These are phyloP conservation scores for Salix exigua DNA, from an alignment of 345 rosid species.

Conservation along the genomic window DNA sequence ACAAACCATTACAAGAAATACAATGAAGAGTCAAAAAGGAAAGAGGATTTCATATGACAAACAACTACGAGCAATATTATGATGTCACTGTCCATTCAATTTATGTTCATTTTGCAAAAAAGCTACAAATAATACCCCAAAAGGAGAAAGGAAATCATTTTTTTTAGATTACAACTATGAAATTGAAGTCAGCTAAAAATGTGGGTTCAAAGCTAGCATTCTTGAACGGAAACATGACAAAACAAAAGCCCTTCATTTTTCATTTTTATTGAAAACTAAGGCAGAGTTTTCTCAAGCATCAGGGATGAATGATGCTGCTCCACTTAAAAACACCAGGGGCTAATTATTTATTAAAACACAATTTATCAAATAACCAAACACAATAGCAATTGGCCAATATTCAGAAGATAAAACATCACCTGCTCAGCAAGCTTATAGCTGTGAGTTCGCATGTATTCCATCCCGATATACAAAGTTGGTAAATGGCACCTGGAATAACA, in stretches of 20 bases:
- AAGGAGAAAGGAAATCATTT: neutral
- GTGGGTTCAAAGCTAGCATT: neutral
- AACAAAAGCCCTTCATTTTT: neutral
- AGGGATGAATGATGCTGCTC: neutral
- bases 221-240: neutral
- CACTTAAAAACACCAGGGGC: neutral
- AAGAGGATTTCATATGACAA: neutral
- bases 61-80: neutral
- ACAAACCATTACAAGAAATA: neutral
- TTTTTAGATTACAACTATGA: neutral
- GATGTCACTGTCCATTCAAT: neutral
- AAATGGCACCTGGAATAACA: conserved; percentile 95
- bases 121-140: neutral
- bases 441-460: conserved; percentile 98
- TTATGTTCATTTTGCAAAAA: neutral
- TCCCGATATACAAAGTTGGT: conserved; percentile 91
- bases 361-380: neutral
- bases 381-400: neutral
- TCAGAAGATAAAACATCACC: conserved; percentile 41
- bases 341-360: neutral
- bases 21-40: neutral
- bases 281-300: neutral
- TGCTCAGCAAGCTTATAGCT: conserved; percentile 98
- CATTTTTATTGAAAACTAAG: neutral
- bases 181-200: neutral